Conservation (phyloP, 371 early-diverging fungal species). For the Mortierella sp. region DNA sequence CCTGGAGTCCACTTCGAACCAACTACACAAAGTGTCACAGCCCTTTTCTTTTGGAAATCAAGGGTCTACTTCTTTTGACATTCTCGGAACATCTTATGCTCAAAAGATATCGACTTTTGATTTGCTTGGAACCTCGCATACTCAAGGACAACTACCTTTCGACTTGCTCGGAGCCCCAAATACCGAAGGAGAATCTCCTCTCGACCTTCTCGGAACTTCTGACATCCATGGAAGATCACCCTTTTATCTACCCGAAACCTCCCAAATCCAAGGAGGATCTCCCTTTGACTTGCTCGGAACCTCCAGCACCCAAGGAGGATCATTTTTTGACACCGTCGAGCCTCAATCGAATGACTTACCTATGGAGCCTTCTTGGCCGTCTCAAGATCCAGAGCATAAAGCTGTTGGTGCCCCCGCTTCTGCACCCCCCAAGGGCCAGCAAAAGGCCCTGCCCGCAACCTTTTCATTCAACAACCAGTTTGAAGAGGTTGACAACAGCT, state of each 20-base stretch:
- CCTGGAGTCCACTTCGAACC: no score
- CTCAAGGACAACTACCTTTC: background rate
- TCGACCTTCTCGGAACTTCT: background rate
- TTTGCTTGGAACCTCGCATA: background rate
- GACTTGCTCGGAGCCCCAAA: background rate
- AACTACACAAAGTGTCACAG: background rate
- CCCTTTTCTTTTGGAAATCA: background rate
- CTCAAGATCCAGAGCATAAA: background rate
- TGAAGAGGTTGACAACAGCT: background rate
- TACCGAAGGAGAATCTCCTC: background rate
- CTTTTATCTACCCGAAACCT: background rate
- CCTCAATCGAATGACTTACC: background rate
- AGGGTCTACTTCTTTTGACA: background rate
- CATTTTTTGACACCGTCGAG: background rate
- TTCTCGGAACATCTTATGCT: background rate
- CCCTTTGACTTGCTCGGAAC: background rate
- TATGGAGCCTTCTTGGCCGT: background rate
- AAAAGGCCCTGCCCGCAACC: background rate
- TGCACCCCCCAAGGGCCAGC: background rate
- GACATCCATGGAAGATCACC: background rate
- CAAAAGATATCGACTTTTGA: background rate
- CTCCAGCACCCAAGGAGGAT: background rate
- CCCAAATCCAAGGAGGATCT: background rate
- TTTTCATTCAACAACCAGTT: conserved; percentile 5
- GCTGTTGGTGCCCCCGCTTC: background rate